Evolutionary conservation across 371 early-diverging fungal genomes (phyloP), one percentile per base, ranked within the genome.

Genomic region (Apophysomyces variabilis): DNA sequence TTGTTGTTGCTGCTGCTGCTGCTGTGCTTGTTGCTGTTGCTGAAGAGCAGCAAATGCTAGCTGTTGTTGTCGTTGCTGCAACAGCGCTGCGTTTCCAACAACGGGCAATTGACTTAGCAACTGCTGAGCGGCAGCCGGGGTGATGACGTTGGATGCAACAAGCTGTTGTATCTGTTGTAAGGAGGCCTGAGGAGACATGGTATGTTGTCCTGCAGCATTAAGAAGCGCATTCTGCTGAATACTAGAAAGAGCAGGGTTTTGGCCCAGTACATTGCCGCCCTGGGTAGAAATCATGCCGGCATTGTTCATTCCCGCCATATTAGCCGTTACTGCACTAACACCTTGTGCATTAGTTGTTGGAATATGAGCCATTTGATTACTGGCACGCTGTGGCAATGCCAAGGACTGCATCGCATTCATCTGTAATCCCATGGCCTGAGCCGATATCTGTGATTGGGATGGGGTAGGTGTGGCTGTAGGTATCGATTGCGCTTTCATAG

Each of bases 131-230:
- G 68, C 66, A 8, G 72, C 70, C 7, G 70, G 39, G 13, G 77
- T 72, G 38, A 77, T 61, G 18, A 65, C 65, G 16, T 74, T 70
- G 9, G 68, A 18, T 9, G 66, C 65, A n/a, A 77, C 66, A 16
- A 78, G 57, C 36, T 73, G 69, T 18, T 76, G 78, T 6, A 80
- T 78, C 26, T 71, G 72, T 35, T 77, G 82, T 8, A 73, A 50
- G 5, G 73, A 69, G 14, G 65, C 61, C 54, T 78, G 76, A 5
- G 57, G 60, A 3, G 69, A 38, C 5, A 58, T 45, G 12, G 60
- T 62, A 39, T 65, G 74, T 14, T 68, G 71, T 26, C 65, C 67
- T 47, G 46, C 16, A 8, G 62, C 69, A 63, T 70, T 72, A 1
- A 68, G 69, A 41, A 75, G 38, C 14, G 69, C 70, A 12, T 59